These are phyloP conservation scores for Xylariaceae sp. DNA, from an alignment of 2,329 filamentous ascomycete genomes.

Conservation along the genomic window DNA sequence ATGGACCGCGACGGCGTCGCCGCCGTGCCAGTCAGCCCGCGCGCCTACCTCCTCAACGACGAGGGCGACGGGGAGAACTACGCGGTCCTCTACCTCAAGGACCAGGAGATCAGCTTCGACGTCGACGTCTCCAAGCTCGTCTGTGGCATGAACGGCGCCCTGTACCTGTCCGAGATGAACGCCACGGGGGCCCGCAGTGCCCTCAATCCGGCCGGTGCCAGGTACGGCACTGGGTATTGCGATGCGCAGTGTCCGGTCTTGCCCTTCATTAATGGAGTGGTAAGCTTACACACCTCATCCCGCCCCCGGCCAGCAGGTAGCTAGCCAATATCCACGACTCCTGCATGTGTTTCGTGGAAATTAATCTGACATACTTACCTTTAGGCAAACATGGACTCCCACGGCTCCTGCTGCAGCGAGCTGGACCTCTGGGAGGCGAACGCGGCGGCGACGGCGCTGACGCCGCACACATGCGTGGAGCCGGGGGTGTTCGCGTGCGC, in stretches of 20 bases:
- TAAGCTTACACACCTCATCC: too few species aligned
- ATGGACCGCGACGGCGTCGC: conserved; percentile 34
- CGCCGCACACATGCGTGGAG: conserved; percentile 59
- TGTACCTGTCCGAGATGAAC: conserved; percentile 67
- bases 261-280: conserved; percentile 48
- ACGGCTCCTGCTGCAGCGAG: conserved; percentile 67
- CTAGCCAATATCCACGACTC: conserved; percentile 39
- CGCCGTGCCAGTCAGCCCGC: conserved; percentile 39
- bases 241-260: conserved; percentile 57
- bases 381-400: conserved; percentile 57
- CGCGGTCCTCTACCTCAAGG: conserved; percentile 51
- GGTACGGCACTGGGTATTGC: conserved; percentile 64
- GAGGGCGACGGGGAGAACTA: conserved; percentile 46
- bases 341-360: neutral
- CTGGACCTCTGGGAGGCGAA: conserved; percentile 72
- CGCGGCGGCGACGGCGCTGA: conserved; percentile 58
- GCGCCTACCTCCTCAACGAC: conserved; percentile 58
- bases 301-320: too few species aligned
- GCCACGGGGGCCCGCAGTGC: conserved; percentile 59
- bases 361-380: neutral
- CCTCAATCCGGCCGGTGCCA: conserved; percentile 58
- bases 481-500: conserved; percentile 46
- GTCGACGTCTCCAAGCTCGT: conserved; percentile 66
- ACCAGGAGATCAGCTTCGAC: conserved; percentile 66
- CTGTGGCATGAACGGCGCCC: conserved; percentile 67